Evolutionary conservation across 257 asterid genomes (phyloP).

Genomic region (Petunia axillaris): DNA sequence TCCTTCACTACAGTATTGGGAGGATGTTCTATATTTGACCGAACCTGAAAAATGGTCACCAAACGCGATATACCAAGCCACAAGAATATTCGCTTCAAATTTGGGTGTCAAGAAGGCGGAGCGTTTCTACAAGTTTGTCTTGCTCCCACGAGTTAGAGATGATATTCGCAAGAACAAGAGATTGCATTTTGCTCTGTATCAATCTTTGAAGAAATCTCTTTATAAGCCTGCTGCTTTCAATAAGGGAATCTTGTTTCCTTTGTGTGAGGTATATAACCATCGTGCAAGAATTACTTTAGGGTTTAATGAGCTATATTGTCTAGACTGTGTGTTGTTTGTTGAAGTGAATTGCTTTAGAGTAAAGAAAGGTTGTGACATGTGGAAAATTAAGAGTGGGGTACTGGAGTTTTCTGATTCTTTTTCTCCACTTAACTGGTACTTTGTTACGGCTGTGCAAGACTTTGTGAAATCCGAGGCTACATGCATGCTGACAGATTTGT

Average conservation of each 20-base stretch:
- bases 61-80: slow-evolving; percentile 89
- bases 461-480: background rate
- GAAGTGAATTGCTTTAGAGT: background rate
- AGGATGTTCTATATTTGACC: slow-evolving; percentile 78
- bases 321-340: background rate
- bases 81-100: slow-evolving; percentile 91
- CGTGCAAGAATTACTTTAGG: slow-evolving; percentile 13
- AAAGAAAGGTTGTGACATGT: background rate
- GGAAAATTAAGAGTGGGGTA: background rate
- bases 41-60: slow-evolving; percentile 97
- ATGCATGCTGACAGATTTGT: slow-evolving; percentile 12
- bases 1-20: slow-evolving; percentile 80
- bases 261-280: slow-evolving; percentile 69
- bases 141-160: slow-evolving; percentile 92
- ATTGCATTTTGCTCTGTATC: slow-evolving; percentile 85
- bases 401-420: background rate
- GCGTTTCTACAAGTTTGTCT: slow-evolving; percentile 79
- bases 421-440: background rate
- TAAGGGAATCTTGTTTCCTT: slow-evolving; percentile 78
- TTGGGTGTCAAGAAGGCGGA: slow-evolving; percentile 84
- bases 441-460: background rate
- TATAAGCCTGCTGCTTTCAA: slow-evolving; percentile 96
- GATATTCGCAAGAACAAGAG: slow-evolving; percentile 83
- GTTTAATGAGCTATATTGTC: slow-evolving; percentile 1
- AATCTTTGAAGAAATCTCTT: slow-evolving; percentile 76